phyloP scores from a whole-genome alignment of 2,329 filamentous ascomycete species.

The Ophiostoma novo-ulmi region DNA sequence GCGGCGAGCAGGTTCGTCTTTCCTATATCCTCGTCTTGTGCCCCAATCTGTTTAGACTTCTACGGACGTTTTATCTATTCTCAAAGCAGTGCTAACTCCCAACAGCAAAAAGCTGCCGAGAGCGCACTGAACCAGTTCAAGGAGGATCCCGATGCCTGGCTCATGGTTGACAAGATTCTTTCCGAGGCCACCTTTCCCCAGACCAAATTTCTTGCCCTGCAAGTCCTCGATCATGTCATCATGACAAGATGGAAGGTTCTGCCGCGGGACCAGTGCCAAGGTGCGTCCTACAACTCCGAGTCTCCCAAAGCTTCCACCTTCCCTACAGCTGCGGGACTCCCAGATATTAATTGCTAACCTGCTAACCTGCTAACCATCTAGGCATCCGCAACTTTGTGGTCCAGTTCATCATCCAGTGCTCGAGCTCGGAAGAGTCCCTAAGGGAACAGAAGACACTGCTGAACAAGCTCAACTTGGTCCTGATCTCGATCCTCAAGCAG shows the following conservation, averaged over 20 bases:
- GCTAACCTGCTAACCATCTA: conserved; percentile 34
- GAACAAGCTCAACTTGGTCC: conserved; percentile 96
- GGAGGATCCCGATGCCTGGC: conserved; percentile 96
- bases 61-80: no score
- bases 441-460: conserved; percentile 80
- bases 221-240: conserved; percentile 97
- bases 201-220: conserved; percentile 94
- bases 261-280: conserved; percentile 91
- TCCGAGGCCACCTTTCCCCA: conserved; percentile 88
- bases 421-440: conserved; percentile 81
- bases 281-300: conserved; percentile 40
- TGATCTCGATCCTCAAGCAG: conserved; percentile 96
- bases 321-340: background rate
- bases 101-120: conserved; percentile 92
- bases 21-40: background rate
- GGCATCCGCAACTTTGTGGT: conserved; percentile 99
- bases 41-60: background rate
- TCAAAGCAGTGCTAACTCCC: conserved; percentile 34
- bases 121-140: conserved; percentile 97
- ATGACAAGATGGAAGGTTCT: conserved; percentile 98
- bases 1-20: conserved; percentile 75
- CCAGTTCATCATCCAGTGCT: conserved; percentile 94
- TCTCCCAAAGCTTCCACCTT: background rate
- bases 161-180: conserved; percentile 94
- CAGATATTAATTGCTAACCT: background rate